A percentile compares a stretch with the other conserved stretches of the same genome.
phyloP scores from a whole-genome alignment of 352 stramenopile genomes.

The Phytophthora foliorum region DNA sequence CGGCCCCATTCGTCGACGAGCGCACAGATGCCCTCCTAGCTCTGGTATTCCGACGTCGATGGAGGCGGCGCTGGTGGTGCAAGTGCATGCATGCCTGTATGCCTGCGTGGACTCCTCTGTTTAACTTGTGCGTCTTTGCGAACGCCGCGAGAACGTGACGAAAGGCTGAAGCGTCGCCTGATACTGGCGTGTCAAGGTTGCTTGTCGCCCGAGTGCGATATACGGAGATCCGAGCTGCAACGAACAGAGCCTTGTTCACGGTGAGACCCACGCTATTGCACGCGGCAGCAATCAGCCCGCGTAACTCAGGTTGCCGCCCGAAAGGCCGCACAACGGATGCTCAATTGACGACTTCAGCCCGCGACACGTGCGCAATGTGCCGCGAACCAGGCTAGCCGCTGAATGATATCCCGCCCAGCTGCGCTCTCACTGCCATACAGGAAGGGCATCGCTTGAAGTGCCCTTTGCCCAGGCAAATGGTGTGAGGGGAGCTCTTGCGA shows the following conservation, averaged over 20 bases:
- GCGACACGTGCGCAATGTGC: slow-evolving; percentile 22
- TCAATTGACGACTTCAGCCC: background rate
- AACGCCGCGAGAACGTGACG: background rate
- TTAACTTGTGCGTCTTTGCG: slow-evolving; percentile 3
- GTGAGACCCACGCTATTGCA: background rate
- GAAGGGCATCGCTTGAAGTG: slow-evolving; percentile 15
- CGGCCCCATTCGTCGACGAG: slow-evolving; percentile 19
- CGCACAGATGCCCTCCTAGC: background rate
- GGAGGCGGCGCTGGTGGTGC: background rate
- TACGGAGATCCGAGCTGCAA: background rate
- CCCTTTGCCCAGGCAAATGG: slow-evolving; percentile 1
- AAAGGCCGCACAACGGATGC: slow-evolving; percentile 2
- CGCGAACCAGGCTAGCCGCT: slow-evolving; percentile 7
- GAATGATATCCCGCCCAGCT: slow-evolving; percentile 9
- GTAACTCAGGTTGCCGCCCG: slow-evolving; percentile 1
- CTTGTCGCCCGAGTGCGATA: background rate
- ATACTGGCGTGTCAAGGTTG: slow-evolving; percentile 29
- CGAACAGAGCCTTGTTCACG: background rate
- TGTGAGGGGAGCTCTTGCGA: no score
- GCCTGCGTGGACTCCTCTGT: background rate
- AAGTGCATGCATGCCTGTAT: background rate
- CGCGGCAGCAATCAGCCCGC: background rate
- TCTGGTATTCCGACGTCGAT: slow-evolving; percentile 1
- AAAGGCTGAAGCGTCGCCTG: slow-evolving; percentile 18
- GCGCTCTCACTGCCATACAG: background rate